Conservation (phyloP, 441 rosid species). For the Sinapis alba region DNA sequence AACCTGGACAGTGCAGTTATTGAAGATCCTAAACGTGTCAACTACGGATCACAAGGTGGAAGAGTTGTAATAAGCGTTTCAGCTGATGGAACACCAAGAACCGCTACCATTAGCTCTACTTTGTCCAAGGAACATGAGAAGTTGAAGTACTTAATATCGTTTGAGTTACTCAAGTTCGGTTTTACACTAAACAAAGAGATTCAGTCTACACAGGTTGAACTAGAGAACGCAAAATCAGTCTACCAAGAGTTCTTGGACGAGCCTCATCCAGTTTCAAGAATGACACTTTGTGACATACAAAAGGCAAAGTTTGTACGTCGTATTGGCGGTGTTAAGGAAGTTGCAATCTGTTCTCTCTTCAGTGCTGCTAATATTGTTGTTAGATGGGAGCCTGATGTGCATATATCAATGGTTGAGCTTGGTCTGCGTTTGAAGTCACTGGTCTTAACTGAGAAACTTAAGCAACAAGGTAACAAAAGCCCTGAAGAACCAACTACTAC, state of each 20-base stretch:
- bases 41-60: slow-evolving; percentile 99
- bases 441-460: slow-evolving; percentile 63
- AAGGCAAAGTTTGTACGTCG: slow-evolving; percentile 92
- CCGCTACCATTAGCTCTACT: slow-evolving; percentile 65
- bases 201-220: slow-evolving; percentile 87
- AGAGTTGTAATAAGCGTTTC: slow-evolving; percentile 63
- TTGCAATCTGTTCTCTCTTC: slow-evolving; percentile 89
- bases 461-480: slow-evolving; percentile 38
- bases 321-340: slow-evolving; percentile 84
- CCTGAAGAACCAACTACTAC: slow-evolving; percentile 38
- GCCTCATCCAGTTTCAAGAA: slow-evolving; percentile 56
- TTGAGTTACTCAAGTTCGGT: slow-evolving; percentile 70
- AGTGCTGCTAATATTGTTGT: slow-evolving; percentile 87
- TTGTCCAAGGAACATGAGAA: slow-evolving; percentile 62
- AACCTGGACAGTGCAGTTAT: slow-evolving; percentile 70
- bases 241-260: slow-evolving; percentile 78
- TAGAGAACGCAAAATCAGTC: slow-evolving; percentile 82
- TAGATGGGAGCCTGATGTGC: slow-evolving; percentile 97
- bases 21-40: slow-evolving; percentile 95
- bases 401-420: slow-evolving; percentile 84
- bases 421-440: slow-evolving; percentile 70
- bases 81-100: slow-evolving; percentile 84
- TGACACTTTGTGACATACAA: slow-evolving; percentile 78
- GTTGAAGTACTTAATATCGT: slow-evolving; percentile 70
- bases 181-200: slow-evolving; percentile 80